Conservation (phyloP, 345 rosid species). For the Citrus cavaleriei region DNA sequence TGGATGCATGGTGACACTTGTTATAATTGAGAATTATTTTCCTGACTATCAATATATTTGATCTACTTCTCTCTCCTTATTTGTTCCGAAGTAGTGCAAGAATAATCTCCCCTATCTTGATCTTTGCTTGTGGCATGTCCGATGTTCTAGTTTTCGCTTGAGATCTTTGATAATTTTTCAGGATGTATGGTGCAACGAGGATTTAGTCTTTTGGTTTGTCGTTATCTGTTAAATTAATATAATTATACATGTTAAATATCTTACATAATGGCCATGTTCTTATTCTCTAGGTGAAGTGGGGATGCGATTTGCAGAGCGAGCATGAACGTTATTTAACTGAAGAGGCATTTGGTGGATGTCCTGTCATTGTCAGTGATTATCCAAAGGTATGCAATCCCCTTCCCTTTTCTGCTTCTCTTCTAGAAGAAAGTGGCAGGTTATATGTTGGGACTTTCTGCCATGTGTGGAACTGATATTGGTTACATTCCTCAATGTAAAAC, state of each 20-base stretch:
- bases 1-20: neutral
- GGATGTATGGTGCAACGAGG: neutral
- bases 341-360: constrained; percentile 78
- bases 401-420: neutral
- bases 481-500: constrained; percentile 10
- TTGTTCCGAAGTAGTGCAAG: neutral
- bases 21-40: neutral
- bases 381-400: constrained; percentile 55
- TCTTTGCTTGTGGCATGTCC: neutral
- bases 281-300: constrained; percentile 85
- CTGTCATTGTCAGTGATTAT: constrained; percentile 90
- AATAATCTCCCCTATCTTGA: neutral
- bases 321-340: constrained; percentile 98
- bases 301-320: constrained; percentile 95
- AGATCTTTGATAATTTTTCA: neutral
- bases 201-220: neutral
- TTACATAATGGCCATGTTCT: constrained; percentile 6
- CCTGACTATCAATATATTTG: neutral
- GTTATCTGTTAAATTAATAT: neutral
- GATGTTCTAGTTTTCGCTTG: neutral
- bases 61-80: neutral
- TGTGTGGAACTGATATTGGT: neutral
- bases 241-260: neutral
- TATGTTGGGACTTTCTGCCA: neutral
- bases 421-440: neutral